Percentiles rank a stretch among this genome's conserved stretches.
Evolutionary conservation across 768 basidiomycete genomes (phyloP).

Genomic region (Leccinum rimulosum): DNA sequence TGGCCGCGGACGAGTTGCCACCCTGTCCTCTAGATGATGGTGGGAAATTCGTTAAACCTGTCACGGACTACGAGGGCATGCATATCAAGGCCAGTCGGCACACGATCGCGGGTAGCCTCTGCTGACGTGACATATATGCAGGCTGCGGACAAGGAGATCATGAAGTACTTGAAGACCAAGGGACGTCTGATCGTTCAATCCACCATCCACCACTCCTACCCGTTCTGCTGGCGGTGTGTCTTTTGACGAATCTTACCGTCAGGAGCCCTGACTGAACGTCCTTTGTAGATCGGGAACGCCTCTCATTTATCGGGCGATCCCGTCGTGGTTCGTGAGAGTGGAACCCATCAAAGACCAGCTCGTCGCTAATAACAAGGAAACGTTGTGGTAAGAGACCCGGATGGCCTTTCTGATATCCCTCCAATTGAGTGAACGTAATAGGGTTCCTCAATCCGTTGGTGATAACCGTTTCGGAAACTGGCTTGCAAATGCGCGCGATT

Average conservation of each 20-base stretch:
- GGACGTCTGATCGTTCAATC: constrained; percentile 87
- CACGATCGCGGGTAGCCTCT: neutral
- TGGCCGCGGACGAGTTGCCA: constrained; percentile 88
- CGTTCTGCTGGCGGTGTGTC: constrained; percentile 91
- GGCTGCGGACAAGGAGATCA: constrained; percentile 93
- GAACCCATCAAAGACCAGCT: constrained; percentile 82
- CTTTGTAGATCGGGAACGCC: constrained; percentile 82
- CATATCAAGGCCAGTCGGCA: constrained; percentile 73
- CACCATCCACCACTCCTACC: constrained; percentile 87
- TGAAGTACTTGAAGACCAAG: constrained; percentile 83
- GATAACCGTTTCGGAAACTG: constrained; percentile 95
- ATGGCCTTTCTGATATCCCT: neutral
- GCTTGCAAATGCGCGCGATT: constrained; percentile 97
- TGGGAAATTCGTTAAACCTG: constrained; percentile 84
- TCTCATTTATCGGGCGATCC: constrained; percentile 93
- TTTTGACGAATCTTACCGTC: neutral
- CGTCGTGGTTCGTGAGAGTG: constrained; percentile 94
- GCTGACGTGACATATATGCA: constrained; percentile 28
- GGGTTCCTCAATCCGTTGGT: constrained; percentile 90
- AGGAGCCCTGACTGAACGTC: neutral
- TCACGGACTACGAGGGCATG: constrained; percentile 84
- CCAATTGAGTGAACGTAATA: constrained; percentile 28
- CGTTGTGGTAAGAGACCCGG: constrained; percentile 64
- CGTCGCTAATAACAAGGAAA: constrained; percentile 85
- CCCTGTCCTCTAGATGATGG: constrained; percentile 94